Percentiles rank a stretch among this genome's conserved stretches.
Evolutionary conservation across 1,284 basidiomycete species (phyloP).

Genomic region (Pascua guehoae): DNA sequence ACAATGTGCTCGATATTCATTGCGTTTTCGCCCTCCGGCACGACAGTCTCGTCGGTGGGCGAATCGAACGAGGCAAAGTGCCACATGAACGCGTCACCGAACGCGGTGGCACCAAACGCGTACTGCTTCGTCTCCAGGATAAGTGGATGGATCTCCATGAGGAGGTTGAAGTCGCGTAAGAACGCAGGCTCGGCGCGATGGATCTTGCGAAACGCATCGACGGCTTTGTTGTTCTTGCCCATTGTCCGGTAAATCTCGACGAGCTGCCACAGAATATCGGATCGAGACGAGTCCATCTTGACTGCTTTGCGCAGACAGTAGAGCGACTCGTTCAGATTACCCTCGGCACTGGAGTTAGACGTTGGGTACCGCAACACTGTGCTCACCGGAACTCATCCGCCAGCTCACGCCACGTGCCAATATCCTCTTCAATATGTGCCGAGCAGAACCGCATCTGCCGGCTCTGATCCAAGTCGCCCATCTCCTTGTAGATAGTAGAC

Average conservation of each 20-base stretch:
- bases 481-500: conserved; percentile 70
- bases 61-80: conserved; percentile 45
- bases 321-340: conserved; percentile 75
- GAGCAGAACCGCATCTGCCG: conserved; percentile 84
- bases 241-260: conserved; percentile 75
- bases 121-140: conserved; percentile 69
- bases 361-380: background rate
- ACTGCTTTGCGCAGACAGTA: conserved; percentile 88
- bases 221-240: conserved; percentile 68
- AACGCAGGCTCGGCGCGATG: conserved; percentile 59
- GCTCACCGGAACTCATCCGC: conserved; percentile 68
- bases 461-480: conserved; percentile 64
- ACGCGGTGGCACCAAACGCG: conserved; percentile 60
- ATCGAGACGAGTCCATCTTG: conserved; percentile 71
- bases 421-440: conserved; percentile 78
- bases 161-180: conserved; percentile 74
- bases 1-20: conserved; percentile 55
- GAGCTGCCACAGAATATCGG: conserved; percentile 85
- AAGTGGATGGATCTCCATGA: conserved; percentile 74
- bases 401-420: conserved; percentile 81
- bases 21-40: conserved; percentile 19
- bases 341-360: conserved; percentile 57
- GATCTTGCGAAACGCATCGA: conserved; percentile 69
- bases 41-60: conserved; percentile 23
- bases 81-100: conserved; percentile 61